Conservation (phyloP, 441 rosid genomes). For the Rhodomyrtus psidioides region DNA sequence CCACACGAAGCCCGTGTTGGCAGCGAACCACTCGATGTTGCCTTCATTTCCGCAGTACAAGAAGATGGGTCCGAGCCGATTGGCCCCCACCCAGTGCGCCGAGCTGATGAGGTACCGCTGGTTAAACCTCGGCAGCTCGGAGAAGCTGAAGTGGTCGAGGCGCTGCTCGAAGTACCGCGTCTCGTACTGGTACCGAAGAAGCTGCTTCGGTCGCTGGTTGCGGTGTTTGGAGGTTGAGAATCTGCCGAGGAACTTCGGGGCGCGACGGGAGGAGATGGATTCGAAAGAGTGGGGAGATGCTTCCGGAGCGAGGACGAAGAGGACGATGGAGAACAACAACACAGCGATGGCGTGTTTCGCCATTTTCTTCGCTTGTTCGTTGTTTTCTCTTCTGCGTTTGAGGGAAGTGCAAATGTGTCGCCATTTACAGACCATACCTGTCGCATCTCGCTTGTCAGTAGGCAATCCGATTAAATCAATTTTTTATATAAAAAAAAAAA, state of each 20-base stretch:
- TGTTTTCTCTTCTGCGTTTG: background rate
- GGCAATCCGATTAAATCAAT: background rate
- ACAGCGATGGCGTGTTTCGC: background rate
- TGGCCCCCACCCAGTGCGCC: conserved; percentile 26
- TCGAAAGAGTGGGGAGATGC: background rate
- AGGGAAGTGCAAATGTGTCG: background rate
- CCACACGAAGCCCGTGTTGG: conserved; percentile 63
- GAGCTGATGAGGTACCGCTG: conserved; percentile 58
- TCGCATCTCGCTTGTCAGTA: too few relatives aligned
- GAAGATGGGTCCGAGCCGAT: conserved; percentile 46
- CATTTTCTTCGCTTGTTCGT: background rate
- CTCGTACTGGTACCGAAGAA: background rate
- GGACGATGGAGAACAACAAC: background rate
- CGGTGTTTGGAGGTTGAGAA: background rate
- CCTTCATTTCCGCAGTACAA: conserved; percentile 80
- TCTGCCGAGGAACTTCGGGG: background rate
- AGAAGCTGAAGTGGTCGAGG: conserved; percentile 67
- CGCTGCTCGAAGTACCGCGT: conserved; percentile 57
- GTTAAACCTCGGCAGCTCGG: conserved; percentile 40
- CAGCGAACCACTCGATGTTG: conserved; percentile 78
- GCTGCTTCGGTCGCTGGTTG: background rate
- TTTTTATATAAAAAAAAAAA: too few relatives aligned
- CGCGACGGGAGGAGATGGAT: background rate
- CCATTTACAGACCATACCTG: background rate
- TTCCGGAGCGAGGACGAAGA: background rate